These are phyloP conservation scores for Calonectria naviculata DNA, from an alignment of 2,329 filamentous ascomycete species.

Conservation along the genomic window DNA sequence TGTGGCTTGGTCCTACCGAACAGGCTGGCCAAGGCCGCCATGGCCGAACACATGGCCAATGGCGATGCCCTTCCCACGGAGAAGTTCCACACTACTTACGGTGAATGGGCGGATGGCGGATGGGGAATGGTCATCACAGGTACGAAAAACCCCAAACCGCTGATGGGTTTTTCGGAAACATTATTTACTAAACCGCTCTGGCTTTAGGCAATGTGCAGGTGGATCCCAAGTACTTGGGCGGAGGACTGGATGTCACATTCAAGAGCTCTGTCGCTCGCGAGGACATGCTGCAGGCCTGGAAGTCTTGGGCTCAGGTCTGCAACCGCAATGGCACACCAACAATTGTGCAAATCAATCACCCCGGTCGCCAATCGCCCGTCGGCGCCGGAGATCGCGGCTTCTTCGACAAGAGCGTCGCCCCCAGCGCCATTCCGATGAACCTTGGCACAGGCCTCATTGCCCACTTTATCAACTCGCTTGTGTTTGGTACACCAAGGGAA, in stretches of 20 bases:
- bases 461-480: not conserved
- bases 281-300: not conserved
- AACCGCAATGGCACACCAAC: not conserved
- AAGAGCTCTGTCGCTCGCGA: not conserved
- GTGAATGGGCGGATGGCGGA: not conserved
- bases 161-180: not conserved
- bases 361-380: not conserved
- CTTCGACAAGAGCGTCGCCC: not conserved
- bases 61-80: not conserved
- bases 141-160: not conserved
- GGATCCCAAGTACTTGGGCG: not conserved
- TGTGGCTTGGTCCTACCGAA: not conserved
- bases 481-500: not conserved
- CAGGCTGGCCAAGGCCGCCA: not conserved
- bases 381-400: not conserved
- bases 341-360: slow-evolving; percentile 5
- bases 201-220: not conserved
- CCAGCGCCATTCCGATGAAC: not conserved
- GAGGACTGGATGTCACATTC: not conserved
- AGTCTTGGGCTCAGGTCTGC: not conserved
- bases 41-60: not conserved
- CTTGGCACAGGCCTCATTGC: not conserved
- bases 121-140: not conserved
- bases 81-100: not conserved
- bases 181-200: not conserved